These are phyloP conservation scores for Hypsizygus marmoreus DNA, from an alignment of 768 basidiomycete species.

Conservation along the genomic window DNA sequence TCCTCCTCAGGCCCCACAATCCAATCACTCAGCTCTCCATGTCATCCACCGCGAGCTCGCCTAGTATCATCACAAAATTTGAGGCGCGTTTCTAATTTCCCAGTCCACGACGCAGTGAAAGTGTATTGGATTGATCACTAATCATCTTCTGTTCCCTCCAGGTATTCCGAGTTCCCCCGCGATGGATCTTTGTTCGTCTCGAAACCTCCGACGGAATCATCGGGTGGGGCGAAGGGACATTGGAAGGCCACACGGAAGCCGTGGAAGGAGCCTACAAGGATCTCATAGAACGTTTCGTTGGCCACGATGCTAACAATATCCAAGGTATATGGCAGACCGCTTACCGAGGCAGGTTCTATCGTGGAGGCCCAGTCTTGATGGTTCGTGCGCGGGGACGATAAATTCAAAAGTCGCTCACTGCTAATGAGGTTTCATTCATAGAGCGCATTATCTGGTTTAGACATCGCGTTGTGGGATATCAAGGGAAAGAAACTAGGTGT, in stretches of 20 bases:
- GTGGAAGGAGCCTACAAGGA: conserved; percentile 67
- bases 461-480: conserved; percentile 78
- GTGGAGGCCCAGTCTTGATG: conserved; percentile 74
- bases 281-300: conserved; percentile 59
- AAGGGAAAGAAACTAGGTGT: conserved; percentile 77
- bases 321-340: conserved; percentile 74
- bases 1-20: too few relatives aligned
- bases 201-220: conserved; percentile 62
- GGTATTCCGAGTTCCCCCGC: conserved; percentile 69
- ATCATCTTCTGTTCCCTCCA: too few relatives aligned
- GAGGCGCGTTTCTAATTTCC: conserved; percentile 17
- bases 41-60: too few relatives aligned
- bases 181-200: conserved; percentile 76
- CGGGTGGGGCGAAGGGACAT: conserved; percentile 76
- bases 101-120: neutral
- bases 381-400: conserved; percentile 30
- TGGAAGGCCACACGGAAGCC: conserved; percentile 76
- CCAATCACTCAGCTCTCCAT: too few relatives aligned
- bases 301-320: conserved; percentile 64
- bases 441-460: conserved; percentile 60
- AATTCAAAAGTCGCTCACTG: too few relatives aligned
- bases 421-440: too few relatives aligned
- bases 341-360: conserved; percentile 70
- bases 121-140: too few relatives aligned
- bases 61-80: conserved; percentile 25